Evolutionary conservation across 2,329 filamentous ascomycete genomes (phyloP), one percentile per base, ranked within the genome.

Genomic region (Ramularia endophylla): DNA sequence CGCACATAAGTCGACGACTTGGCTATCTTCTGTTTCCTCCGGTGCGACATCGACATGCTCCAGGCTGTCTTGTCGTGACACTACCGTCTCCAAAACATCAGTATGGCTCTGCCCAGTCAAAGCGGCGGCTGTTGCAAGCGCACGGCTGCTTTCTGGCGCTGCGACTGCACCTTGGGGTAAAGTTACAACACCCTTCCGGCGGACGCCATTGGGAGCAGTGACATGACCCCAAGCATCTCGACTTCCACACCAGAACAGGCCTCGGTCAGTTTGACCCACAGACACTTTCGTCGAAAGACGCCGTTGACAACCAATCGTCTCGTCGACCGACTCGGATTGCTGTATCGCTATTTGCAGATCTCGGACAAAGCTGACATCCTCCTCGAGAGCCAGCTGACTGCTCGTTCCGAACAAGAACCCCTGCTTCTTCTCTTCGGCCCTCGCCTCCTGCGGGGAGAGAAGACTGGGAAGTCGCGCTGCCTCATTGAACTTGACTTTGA

Each of bases 351-450:
- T 58, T 39, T 85, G 78, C 15, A 85, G 62, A 33, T 84, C 75
- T 20, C 74, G 72, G 12, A 85, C 61, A 17, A 81, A 73, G 0
- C 74, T 75, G 0, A 84, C 83, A 0, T 83, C 85, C 27, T 87
- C 78, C 42, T 87, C 84, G 40, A 74, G 68, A 11, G 81, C 83
- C 17, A 94, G 66, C 60, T 94, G 87, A 60, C 87, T 94, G 1
- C 84, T 89, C 0, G 87, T 92, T 1, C 87, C 87, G 63, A 94
- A 94, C 0, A 94, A 66, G 56, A 89, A 85, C 45, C 88, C 79
- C 59, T 92, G 87, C 1, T 75, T 69, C 3, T 76, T 71, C 11
- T 84, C 75, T 51, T 83, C 74, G 38, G 75, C 75, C 31, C 82
- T 64, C 1, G 86, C 87, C 17, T 82, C 75, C 35, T 68, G 69